Base-by-base conservation (phyloP, 176 grass and related monocot genomes). In the Avena insularis region DNA sequence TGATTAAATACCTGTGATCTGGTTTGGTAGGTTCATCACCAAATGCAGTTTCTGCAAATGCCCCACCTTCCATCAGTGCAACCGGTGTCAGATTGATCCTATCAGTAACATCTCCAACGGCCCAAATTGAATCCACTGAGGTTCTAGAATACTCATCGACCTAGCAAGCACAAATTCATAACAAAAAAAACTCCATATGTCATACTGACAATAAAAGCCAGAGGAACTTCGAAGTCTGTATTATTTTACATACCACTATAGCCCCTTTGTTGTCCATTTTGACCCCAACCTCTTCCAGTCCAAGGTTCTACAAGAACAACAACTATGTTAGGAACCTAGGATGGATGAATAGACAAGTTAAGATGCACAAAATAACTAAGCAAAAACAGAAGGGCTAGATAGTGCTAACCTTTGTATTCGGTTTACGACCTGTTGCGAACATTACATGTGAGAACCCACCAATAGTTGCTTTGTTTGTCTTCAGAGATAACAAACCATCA, bases 391-490 rank as follows among this genome's bases (percentile, higher is more conserved):
- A 69, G 13, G 33, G 0, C 1, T 8, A 60, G 33, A 38, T 80
- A 47, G 40, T 58, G 49, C 48, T 38, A 56, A 93, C 93, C 91
- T 91, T 93, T 12, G 93, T 90, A 63, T 93, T 95, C 89, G 93
- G 89, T 87, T 25, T 93, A 58, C 93, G 89, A 57, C 93, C 93
- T 68, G 93, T 95, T 69, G 93, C 93, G 85, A 95, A 93, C 93
- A 95, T 95, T 84, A 95, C 80, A 73, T 95, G 93, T 65, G 93
- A 93, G 71, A 95, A 95, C 67, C 93, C 93, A 77, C 89, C 86
- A 79, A 93, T 54, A 78, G 87, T 93, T 89, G 79, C 93, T 93
- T 95, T 91, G 79, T 89, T 93, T 58, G 93, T 93, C 86, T 92
- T 91, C 58, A 95, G 68, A 85, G 93, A 93, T 29, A 95, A 84